A percentile compares a stretch with the other conserved stretches of the same genome.
Conservation (phyloP, 768 basidiomycete genomes). For the Daedaleopsis sinensis region DNA sequence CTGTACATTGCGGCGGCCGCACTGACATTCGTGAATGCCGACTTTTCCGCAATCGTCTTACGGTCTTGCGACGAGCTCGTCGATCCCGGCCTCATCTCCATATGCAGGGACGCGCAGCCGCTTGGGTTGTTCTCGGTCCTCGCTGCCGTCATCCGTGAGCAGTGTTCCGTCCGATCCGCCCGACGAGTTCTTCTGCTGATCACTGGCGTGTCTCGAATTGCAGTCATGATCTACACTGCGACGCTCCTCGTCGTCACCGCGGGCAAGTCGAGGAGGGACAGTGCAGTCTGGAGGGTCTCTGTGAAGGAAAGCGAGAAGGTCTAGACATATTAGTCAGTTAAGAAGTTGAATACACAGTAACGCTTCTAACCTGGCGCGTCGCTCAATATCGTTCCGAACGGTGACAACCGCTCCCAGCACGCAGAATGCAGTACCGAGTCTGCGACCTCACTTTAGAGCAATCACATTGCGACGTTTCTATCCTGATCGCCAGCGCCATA, state of each 20-base stretch:
- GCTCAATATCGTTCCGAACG: too few species aligned
- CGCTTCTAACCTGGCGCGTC: too few species aligned
- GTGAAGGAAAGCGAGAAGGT: neutral
- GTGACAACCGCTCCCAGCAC: too few species aligned
- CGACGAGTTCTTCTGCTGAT: neutral
- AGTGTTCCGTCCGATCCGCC: neutral
- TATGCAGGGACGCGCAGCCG: conserved; percentile 10
- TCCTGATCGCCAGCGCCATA: too few species aligned
- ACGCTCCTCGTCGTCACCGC: neutral
- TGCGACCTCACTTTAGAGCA: too few species aligned
- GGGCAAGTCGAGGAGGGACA: neutral
- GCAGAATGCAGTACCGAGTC: too few species aligned
- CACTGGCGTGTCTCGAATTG: neutral
- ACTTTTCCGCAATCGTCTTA: neutral
- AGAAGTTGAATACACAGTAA: too few species aligned
- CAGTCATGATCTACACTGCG: neutral
- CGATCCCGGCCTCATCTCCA: neutral
- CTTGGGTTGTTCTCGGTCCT: conserved; percentile 4
- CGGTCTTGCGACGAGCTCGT: neutral
- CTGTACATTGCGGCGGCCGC: neutral
- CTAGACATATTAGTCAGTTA: too few species aligned
- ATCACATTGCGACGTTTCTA: too few species aligned
- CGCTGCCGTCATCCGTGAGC: conserved; percentile 5
- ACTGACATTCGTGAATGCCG: neutral
- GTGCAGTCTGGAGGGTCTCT: neutral